Base-by-base conservation (phyloP, 2,329 filamentous ascomycete species). In the Lecanosticta acicola region DNA sequence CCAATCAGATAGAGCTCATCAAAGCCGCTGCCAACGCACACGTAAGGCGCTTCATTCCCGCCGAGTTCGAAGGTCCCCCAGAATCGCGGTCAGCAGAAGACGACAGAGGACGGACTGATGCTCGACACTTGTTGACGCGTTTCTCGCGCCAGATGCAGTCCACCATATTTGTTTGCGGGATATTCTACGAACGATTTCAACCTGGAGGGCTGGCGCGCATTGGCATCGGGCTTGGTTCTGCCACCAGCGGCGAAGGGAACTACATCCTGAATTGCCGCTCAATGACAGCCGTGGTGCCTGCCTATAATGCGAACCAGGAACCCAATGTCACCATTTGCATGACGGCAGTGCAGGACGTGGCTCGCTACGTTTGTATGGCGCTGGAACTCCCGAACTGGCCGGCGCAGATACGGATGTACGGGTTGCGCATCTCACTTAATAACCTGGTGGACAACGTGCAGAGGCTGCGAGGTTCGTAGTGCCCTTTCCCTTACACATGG, bases 181-280 rank as follows among this genome's bases (percentile, higher is more conserved):
- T 88, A 21, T 80, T 89, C 53, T 89, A 87, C 71, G 85, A 89
- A 61, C 73, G 84, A 1, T 88, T 89, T 57, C 79, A 79, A 16
- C 81, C 80, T 0, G 79, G 78, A 2, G 85, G 85, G 0, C 73
- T 89, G 48, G 71, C 72, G 10, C 69, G 72, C 14, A 73, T 79
- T 43, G 70, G 74, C 26, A 80, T 88, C 38, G 83, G 83, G 1
- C 50, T 62, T 4, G 24, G 16, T 17, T 75, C 73, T 34, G 74
- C 76, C 14, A 68, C 80, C 17, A 67, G 70, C 7, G 69, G 68
- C 11, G 76, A 82, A 52, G 83, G 83, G 3, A 77, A 79, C 55
- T 88, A 83, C 56, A 70, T 89, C 40, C 70, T 87, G 53, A 72
- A 89, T 58, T 67, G 85, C 24, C 74, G 74, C 35, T 67, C 61